phyloP scores from a whole-genome alignment of 2,329 filamentous ascomycete genomes.

The Xylariaceae sp. region DNA sequence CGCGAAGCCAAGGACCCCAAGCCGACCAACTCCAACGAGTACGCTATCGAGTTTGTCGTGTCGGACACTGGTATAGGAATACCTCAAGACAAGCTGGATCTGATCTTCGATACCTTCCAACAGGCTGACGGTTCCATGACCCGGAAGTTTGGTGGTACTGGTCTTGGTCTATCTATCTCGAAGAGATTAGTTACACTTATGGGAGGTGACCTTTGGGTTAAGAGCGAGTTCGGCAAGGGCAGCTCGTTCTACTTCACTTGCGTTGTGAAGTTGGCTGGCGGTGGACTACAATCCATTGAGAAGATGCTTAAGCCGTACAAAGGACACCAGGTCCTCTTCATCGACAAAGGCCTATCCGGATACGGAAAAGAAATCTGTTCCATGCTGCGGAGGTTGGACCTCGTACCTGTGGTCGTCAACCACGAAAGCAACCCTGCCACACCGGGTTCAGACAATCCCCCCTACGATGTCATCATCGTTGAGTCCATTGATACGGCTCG shows the following conservation, averaged over 20 bases:
- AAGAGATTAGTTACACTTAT: slow-evolving; percentile 92
- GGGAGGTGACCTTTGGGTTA: slow-evolving; percentile 95
- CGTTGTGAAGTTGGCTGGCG: slow-evolving; percentile 75
- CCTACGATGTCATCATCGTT: slow-evolving; percentile 93
- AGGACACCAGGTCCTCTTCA: slow-evolving; percentile 86
- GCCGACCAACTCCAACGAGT: slow-evolving; percentile 66
- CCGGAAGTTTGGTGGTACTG: slow-evolving; percentile 90
- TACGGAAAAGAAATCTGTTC: slow-evolving; percentile 69
- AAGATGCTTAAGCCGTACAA: slow-evolving; percentile 86
- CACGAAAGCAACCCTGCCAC: slow-evolving; percentile 62
- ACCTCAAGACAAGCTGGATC: slow-evolving; percentile 85
- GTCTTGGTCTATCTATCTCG: slow-evolving; percentile 89
- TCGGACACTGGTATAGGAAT: slow-evolving; percentile 97
- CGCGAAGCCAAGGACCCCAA: slow-evolving; percentile 59
- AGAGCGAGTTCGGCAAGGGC: slow-evolving; percentile 83
- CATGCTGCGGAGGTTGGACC: slow-evolving; percentile 73
- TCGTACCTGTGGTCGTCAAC: slow-evolving; percentile 79
- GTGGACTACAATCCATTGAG: slow-evolving; percentile 71
- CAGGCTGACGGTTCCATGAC: slow-evolving; percentile 97
- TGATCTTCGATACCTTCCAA: slow-evolving; percentile 99
- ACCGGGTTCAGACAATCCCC: slow-evolving; percentile 52
- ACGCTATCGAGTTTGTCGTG: slow-evolving; percentile 92
- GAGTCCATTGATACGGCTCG: slow-evolving; percentile 91
- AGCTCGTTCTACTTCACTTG: slow-evolving; percentile 97
- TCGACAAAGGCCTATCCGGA: slow-evolving; percentile 81